A percentile compares a stretch with the other conserved stretches of the same genome.
Conservation (phyloP, 495 filamentous ascomycete species). For the Margaritispora aquatica region DNA sequence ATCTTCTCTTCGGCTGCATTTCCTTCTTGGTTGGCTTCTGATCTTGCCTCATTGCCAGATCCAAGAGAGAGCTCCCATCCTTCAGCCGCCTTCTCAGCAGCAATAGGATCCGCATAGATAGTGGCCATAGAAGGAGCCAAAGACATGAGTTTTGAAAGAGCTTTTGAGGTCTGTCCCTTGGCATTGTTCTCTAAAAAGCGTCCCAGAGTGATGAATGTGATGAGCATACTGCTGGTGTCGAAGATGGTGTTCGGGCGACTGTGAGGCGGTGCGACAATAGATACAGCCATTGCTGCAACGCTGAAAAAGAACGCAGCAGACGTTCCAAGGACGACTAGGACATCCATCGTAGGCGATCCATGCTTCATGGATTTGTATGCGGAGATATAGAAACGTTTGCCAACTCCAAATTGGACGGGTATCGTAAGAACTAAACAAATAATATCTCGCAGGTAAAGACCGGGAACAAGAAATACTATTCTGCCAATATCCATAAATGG, state of each 20-base stretch:
- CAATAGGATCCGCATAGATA: conserved; percentile 95
- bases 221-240: conserved; percentile 97
- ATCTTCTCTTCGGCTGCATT: conserved; percentile 69
- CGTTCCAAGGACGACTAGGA: conserved; percentile 88
- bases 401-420: conserved; percentile 95
- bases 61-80: conserved; percentile 48
- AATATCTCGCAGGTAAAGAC: conserved; percentile 82
- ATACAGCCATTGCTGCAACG: conserved; percentile 78
- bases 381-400: conserved; percentile 83
- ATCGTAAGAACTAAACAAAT: conserved; percentile 77
- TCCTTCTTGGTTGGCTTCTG: conserved; percentile 33
- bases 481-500: conserved; percentile 67
- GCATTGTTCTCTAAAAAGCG: conserved; percentile 91
- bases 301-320: conserved; percentile 99
- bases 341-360: conserved; percentile 92
- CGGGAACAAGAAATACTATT: conserved; percentile 54
- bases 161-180: conserved; percentile 94
- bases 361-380: conserved; percentile 90
- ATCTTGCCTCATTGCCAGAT: conserved; percentile 35
- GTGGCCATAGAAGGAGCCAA: conserved; percentile 94
- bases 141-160: conserved; percentile 91
- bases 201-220: conserved; percentile 90
- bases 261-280: conserved; percentile 63
- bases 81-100: conserved; percentile 83
- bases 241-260: conserved; percentile 80